Percentiles rank a stretch among this genome's conserved stretches.
phyloP scores from a whole-genome alignment of 2,329 filamentous ascomycete genomes.

The Fusarium beomiforme region DNA sequence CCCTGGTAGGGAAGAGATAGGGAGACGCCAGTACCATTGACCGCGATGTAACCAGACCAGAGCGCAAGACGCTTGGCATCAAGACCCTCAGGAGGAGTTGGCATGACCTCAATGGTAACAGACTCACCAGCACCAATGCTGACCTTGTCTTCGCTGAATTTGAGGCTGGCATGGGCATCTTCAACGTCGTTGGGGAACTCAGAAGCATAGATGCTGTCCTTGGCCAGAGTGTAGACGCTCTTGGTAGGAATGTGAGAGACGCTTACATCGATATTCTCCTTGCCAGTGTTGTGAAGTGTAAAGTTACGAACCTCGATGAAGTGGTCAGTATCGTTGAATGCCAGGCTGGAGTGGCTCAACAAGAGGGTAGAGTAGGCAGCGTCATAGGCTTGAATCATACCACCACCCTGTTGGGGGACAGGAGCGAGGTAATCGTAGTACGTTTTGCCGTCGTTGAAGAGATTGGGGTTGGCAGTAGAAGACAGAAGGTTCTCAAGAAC shows the following conservation, averaged over 20 bases:
- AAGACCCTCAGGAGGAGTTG: slow-evolving; percentile 52
- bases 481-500: slow-evolving; percentile 61
- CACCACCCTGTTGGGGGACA: slow-evolving; percentile 68
- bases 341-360: slow-evolving; percentile 64
- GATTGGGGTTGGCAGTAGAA: slow-evolving; percentile 58
- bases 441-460: slow-evolving; percentile 56
- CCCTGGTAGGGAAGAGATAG: slow-evolving; percentile 55
- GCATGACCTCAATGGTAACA: slow-evolving; percentile 57
- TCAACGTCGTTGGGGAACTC: slow-evolving; percentile 56
- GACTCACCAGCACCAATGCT: slow-evolving; percentile 55
- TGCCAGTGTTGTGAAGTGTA: slow-evolving; percentile 64
- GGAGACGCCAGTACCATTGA: slow-evolving; percentile 51
- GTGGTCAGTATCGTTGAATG: slow-evolving; percentile 72
- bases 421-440: slow-evolving; percentile 58
- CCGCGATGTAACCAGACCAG: slow-evolving; percentile 54
- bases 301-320: slow-evolving; percentile 61
- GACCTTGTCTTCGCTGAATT: slow-evolving; percentile 55
- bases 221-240: slow-evolving; percentile 61
- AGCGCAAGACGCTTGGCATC: slow-evolving; percentile 50
- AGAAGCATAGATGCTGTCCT: slow-evolving; percentile 48
- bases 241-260: slow-evolving; percentile 60
- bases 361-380: slow-evolving; percentile 64
- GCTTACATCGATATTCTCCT: slow-evolving; percentile 59
- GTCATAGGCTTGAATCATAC: slow-evolving; percentile 68
- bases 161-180: slow-evolving; percentile 52